These are phyloP conservation scores for Cytospora paraplurivora DNA, from an alignment of 2,329 filamentous ascomycete genomes.

Conservation along the genomic window DNA sequence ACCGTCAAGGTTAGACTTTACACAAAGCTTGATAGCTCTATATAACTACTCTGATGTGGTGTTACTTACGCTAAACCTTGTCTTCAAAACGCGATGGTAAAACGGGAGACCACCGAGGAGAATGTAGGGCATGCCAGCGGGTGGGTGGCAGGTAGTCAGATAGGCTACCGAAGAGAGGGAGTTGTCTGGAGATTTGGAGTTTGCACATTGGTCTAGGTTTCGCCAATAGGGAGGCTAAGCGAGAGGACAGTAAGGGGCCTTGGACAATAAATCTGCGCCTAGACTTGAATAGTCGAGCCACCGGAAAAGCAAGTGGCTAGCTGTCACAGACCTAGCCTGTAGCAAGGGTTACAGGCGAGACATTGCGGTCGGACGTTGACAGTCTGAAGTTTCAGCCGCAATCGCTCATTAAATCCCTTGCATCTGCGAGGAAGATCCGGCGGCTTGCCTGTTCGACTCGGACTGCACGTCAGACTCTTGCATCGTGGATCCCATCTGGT, in stretches of 20 bases:
- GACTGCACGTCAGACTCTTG: background rate
- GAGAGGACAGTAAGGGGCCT: background rate
- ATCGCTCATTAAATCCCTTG: background rate
- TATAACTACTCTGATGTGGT: background rate
- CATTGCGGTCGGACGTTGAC: background rate
- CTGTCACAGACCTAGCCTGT: background rate
- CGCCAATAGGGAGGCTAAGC: slow-evolving; percentile 15
- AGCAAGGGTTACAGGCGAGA: background rate
- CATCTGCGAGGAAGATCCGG: background rate
- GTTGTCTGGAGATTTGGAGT: background rate
- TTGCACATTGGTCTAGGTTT: background rate
- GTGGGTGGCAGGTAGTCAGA: background rate
- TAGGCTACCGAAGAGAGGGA: background rate
- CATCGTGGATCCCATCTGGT: background rate
- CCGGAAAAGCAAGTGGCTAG: background rate
- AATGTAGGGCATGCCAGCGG: background rate
- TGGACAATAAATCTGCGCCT: background rate
- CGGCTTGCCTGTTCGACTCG: background rate
- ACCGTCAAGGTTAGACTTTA: background rate
- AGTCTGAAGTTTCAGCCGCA: background rate
- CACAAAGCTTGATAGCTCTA: background rate
- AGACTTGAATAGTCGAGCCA: background rate
- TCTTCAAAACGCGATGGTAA: background rate
- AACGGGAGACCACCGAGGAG: slow-evolving; percentile 7
- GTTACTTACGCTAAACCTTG: background rate